Conservation (phyloP, 2,329 filamentous ascomycete genomes). For the Botrytis elliptica region DNA sequence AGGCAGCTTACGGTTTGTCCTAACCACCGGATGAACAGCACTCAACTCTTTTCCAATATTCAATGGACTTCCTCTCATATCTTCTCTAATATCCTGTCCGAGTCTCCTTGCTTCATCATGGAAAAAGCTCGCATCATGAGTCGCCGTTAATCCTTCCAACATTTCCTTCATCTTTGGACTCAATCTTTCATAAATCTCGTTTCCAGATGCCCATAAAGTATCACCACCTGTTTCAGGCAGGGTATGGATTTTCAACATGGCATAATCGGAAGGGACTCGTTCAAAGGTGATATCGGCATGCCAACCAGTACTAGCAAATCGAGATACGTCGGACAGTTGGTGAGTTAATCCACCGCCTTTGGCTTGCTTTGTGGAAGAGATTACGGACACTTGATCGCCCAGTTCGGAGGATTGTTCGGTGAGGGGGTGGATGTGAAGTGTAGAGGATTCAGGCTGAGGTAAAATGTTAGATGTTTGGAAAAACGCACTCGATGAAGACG, state of each 20-base stretch:
- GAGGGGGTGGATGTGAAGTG: conserved; percentile 56
- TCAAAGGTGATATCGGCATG: conserved; percentile 57
- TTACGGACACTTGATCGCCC: conserved; percentile 56
- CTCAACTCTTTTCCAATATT: conserved; percentile 30
- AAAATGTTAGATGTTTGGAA: background rate
- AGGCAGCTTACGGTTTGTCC: conserved; percentile 51
- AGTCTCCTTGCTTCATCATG: conserved; percentile 49
- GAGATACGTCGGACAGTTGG: conserved; percentile 50
- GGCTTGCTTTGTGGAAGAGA: conserved; percentile 47
- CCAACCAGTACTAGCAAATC: conserved; percentile 51
- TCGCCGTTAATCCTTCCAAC: conserved; percentile 50
- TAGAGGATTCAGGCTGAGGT: conserved; percentile 40
- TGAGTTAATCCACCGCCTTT: conserved; percentile 44
- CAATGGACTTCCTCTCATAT: conserved; percentile 47
- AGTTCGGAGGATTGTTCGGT: conserved; percentile 51
- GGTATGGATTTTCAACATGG: conserved; percentile 51
- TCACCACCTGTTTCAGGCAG: conserved; percentile 50
- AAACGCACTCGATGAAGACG: background rate
- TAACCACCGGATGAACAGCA: conserved; percentile 48
- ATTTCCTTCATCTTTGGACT: conserved; percentile 49
- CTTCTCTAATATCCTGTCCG: conserved; percentile 42
- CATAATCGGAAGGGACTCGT: conserved; percentile 53
- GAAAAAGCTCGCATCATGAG: conserved; percentile 51
- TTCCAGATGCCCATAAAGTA: conserved; percentile 50
- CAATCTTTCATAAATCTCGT: conserved; percentile 55